phyloP scores from a whole-genome alignment of 2,329 filamentous ascomycete species.

The Sclerotinia glacialis region DNA sequence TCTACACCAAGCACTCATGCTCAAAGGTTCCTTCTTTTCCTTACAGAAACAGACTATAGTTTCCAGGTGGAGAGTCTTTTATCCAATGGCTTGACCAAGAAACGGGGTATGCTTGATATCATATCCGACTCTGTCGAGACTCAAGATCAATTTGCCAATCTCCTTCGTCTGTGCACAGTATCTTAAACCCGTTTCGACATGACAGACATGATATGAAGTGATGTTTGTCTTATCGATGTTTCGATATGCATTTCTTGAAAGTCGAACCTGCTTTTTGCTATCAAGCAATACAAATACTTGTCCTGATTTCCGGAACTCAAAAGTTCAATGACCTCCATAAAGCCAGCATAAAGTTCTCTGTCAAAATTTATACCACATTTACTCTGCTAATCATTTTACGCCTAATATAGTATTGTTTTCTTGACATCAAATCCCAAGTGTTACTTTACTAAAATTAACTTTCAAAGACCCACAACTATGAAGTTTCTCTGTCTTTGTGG shows the following conservation, averaged over 20 bases:
- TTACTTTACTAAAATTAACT: not conserved
- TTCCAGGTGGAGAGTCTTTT: not conserved
- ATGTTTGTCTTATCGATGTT: conserved; percentile 16
- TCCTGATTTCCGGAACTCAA: not conserved
- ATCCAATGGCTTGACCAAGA: not conserved
- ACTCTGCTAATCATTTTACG: not conserved
- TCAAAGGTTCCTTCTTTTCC: no score
- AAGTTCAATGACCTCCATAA: conserved; percentile 7
- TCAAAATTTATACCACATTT: not conserved
- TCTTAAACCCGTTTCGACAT: conserved; percentile 12
- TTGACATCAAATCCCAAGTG: not conserved
- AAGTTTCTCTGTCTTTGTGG: conserved; percentile 57
- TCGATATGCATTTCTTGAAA: conserved; percentile 4
- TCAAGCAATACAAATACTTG: not conserved
- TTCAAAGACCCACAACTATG: conserved; percentile 42
- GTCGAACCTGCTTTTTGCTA: not conserved
- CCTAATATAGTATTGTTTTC: not conserved
- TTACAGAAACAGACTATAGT: not conserved
- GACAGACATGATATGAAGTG: conserved; percentile 8
- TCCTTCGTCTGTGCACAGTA: conserved; percentile 6
- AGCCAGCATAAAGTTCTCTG: not conserved
- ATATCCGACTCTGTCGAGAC: not conserved
- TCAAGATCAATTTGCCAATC: not conserved
- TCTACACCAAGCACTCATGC: not conserved
- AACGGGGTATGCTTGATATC: not conserved